Conservation (phyloP, 352 stramenopile species). For the Globisporangium sylvaticum region DNA sequence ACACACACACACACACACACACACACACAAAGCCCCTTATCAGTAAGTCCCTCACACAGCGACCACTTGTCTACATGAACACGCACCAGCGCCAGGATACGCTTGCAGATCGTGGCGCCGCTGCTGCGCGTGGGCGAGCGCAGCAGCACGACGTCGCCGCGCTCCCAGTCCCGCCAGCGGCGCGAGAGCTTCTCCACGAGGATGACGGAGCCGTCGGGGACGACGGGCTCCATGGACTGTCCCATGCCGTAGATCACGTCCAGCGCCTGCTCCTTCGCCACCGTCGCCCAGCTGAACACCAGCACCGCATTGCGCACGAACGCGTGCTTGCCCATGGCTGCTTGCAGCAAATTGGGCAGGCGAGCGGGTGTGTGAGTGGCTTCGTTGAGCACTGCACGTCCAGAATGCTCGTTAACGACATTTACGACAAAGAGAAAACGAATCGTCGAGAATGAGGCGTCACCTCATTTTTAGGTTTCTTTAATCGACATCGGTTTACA, state of each 20-base stretch:
- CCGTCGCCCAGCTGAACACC: slow-evolving; percentile 52
- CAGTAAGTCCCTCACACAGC: background rate
- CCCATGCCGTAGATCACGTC: slow-evolving; percentile 86
- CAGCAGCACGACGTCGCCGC: slow-evolving; percentile 81
- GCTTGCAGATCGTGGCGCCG: slow-evolving; percentile 83
- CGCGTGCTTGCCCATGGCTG: background rate
- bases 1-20: background rate
- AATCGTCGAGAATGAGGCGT: background rate
- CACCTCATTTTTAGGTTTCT: background rate
- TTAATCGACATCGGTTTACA: background rate
- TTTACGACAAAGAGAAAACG: too few relatives aligned
- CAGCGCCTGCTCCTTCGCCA: slow-evolving; percentile 61
- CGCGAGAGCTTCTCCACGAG: slow-evolving; percentile 76
- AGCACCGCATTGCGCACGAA: slow-evolving; percentile 51
- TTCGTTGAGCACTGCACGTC: too few relatives aligned
- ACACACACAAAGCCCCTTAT: background rate
- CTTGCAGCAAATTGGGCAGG: too few relatives aligned
- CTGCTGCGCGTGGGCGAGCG: slow-evolving; percentile 69
- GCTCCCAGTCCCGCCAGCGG: slow-evolving; percentile 57
- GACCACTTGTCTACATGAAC: background rate
- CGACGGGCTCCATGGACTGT: slow-evolving; percentile 76
- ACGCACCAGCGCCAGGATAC: slow-evolving; percentile 75
- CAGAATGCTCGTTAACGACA: background rate
- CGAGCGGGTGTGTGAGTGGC: too few relatives aligned
- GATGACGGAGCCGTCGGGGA: slow-evolving; percentile 79